These are phyloP conservation scores for Syzygium malaccense DNA, from an alignment of 441 rosid genomes.

Conservation along the genomic window DNA sequence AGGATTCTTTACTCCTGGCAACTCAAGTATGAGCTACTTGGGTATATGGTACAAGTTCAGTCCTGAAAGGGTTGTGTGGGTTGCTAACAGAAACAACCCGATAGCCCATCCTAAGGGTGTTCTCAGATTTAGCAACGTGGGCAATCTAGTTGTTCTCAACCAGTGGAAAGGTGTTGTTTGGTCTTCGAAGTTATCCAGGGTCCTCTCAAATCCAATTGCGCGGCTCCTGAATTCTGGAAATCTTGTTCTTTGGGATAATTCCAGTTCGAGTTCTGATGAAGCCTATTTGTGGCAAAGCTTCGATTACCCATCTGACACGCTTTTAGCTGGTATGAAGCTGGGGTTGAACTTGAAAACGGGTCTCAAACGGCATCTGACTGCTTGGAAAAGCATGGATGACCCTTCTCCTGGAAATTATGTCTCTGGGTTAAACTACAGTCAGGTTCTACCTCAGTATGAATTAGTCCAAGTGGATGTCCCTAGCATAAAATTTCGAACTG, in stretches of 20 bases:
- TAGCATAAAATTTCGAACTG: neutral
- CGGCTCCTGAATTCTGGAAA: neutral
- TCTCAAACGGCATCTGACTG: neutral
- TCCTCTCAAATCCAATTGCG: neutral
- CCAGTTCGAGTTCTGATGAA: neutral
- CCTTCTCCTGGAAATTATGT: conserved; percentile 10
- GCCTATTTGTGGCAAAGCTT: conserved; percentile 15
- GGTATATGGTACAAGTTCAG: neutral
- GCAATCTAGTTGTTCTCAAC: neutral
- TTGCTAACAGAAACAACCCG: neutral
- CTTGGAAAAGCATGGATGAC: conserved; percentile 8
- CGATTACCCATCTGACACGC: conserved; percentile 8
- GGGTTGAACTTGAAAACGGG: neutral
- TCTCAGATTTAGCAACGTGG: neutral
- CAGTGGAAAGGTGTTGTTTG: neutral
- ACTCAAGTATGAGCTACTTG: neutral
- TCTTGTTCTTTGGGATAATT: conserved; percentile 9
- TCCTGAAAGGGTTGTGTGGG: neutral
- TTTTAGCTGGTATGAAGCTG: conserved; percentile 16
- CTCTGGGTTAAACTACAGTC: neutral
- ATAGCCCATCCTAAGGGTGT: neutral
- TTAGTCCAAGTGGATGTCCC: neutral
- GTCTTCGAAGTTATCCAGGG: neutral
- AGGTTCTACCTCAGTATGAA: neutral
- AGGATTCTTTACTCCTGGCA: neutral